Evolutionary conservation across 1,284 basidiomycete species (phyloP).

Genomic region (Apiotrichum sp.): DNA sequence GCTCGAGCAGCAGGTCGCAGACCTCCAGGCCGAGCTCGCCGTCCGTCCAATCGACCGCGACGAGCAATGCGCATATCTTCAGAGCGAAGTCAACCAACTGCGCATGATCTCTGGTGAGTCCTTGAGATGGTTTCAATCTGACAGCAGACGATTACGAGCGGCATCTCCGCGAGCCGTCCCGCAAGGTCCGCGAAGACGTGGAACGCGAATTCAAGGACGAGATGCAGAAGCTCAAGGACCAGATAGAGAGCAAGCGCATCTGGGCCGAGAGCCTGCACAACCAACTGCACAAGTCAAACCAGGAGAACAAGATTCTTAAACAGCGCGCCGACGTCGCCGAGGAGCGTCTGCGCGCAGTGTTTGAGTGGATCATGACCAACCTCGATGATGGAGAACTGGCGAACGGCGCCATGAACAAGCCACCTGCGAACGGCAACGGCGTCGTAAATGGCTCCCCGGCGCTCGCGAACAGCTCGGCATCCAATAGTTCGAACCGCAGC

Average conservation of each 20-base stretch:
- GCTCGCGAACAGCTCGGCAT: neutral
- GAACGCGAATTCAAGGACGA: conserved; percentile 67
- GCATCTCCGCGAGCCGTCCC: conserved; percentile 61
- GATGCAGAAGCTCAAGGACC: conserved; percentile 57
- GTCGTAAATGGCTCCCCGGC: neutral
- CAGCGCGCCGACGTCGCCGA: conserved; percentile 35
- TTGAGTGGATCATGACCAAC: conserved; percentile 26
- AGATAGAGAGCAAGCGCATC: conserved; percentile 50
- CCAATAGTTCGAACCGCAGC: neutral
- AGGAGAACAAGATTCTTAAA: conserved; percentile 31
- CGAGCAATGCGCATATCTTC: conserved; percentile 38
- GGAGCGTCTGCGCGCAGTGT: conserved; percentile 35
- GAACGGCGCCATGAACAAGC: neutral
- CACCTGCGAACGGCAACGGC: neutral
- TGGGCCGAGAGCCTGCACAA: conserved; percentile 43
- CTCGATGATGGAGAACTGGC: neutral
- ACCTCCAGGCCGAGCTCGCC: conserved; percentile 49
- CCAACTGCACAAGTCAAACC: conserved; percentile 32
- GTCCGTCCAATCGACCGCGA: conserved; percentile 38
- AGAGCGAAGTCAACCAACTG: conserved; percentile 39
- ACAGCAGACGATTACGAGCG: conserved; percentile 42
- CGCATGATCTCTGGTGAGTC: conserved; percentile 42
- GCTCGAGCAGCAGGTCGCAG: conserved; percentile 61
- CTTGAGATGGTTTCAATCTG: no score
- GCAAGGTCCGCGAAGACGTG: conserved; percentile 69